These are phyloP conservation scores for Penicillium sp. DNA, from an alignment of 2,329 filamentous ascomycete species.

Conservation along the genomic window DNA sequence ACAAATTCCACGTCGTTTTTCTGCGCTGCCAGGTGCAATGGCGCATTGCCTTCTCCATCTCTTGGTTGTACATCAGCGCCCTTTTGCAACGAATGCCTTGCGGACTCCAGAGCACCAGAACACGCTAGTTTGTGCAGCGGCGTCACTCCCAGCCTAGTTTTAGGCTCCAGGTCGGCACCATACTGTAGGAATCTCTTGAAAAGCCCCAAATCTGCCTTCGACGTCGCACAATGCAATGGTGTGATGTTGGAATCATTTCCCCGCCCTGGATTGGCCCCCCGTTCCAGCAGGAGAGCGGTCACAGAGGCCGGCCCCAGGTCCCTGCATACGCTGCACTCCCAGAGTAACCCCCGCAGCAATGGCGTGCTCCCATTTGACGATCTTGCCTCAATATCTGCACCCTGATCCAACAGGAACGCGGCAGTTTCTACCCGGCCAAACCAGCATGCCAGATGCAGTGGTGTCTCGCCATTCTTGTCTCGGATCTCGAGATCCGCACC, in stretches of 20 bases:
- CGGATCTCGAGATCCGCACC: conserved; percentile 3
- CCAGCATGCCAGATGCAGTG: conserved; percentile 8
- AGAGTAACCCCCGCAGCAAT: conserved; percentile 1
- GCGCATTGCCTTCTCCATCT: background rate
- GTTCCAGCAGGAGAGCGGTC: conserved; percentile 1
- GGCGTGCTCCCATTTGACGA: conserved; percentile 6
- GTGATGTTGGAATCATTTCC: background rate
- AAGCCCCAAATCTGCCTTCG: background rate
- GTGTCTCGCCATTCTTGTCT: conserved; percentile 1
- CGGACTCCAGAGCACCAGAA: background rate
- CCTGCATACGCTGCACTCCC: background rate
- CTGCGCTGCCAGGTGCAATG: conserved; percentile 1
- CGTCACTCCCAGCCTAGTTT: background rate
- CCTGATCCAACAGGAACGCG: conserved; percentile 9
- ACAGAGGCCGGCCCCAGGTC: background rate
- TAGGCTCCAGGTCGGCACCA: conserved; percentile 1
- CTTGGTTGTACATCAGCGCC: conserved; percentile 2
- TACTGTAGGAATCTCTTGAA: conserved; percentile 3
- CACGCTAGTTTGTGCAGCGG: conserved; percentile 2
- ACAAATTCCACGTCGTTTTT: background rate
- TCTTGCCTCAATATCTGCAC: conserved; percentile 11
- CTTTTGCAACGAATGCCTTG: background rate
- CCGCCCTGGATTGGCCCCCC: background rate
- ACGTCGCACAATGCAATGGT: conserved; percentile 2
- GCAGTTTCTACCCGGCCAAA: background rate